A percentile compares a stretch with the other conserved stretches of the same genome.
These are phyloP conservation scores for Alnus rubra DNA, from an alignment of 306 rosid genomes.

Conservation along the genomic window DNA sequence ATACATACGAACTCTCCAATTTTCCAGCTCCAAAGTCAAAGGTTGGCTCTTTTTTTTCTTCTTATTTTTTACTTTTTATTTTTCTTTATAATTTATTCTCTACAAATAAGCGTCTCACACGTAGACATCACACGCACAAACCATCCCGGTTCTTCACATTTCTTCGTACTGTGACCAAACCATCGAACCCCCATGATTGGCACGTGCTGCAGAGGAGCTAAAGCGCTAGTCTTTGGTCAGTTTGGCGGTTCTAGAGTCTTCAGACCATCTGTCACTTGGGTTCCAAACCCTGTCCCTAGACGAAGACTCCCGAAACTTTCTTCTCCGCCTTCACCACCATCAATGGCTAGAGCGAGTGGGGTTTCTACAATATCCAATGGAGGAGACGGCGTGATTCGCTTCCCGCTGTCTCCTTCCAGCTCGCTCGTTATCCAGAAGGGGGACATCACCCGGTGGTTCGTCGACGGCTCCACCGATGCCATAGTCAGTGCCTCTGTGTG, in stretches of 20 bases:
- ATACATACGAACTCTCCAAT: neutral
- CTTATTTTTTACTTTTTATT: too few relatives aligned
- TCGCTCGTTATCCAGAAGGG: constrained; percentile 77
- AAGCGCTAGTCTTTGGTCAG: neutral
- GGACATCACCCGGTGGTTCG: constrained; percentile 83
- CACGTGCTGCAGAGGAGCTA: neutral
- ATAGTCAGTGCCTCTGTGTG: constrained; percentile 40
- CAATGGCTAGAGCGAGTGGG: constrained; percentile 32
- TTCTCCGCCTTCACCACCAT: neutral
- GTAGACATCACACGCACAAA: neutral
- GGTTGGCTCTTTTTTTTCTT: neutral
- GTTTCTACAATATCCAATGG: constrained; percentile 39
- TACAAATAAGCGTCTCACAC: neutral
- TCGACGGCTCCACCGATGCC: constrained; percentile 79
- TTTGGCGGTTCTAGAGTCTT: neutral
- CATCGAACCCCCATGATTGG: neutral
- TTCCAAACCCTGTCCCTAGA: constrained; percentile 9
- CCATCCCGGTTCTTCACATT: neutral
- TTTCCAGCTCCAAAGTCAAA: neutral
- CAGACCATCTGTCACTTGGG: neutral
- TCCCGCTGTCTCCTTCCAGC: constrained; percentile 55
- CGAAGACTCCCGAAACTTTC: constrained; percentile 10
- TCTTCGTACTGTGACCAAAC: neutral
- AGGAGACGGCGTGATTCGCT: constrained; percentile 45
- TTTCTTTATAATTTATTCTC: neutral